Conservation (phyloP, 1,284 basidiomycete species). For the Testicularia cyperi region DNA sequence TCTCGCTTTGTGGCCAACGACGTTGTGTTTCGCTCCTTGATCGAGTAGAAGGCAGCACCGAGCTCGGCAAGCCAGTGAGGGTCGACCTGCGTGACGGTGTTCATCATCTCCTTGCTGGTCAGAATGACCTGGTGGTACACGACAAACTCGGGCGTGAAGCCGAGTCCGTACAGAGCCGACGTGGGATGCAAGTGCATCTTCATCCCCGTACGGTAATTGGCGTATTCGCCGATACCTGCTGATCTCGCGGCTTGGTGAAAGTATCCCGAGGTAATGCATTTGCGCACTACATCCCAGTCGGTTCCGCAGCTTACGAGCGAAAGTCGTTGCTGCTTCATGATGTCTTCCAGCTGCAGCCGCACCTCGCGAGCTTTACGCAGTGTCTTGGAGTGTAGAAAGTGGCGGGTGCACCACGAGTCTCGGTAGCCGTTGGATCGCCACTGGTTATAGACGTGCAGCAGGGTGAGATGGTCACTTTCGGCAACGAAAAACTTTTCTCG, state of each 20-base stretch:
- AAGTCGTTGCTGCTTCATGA: conserved; percentile 98
- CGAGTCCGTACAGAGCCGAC: conserved; percentile 90
- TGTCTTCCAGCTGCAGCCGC: conserved; percentile 92
- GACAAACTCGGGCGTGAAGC: conserved; percentile 93
- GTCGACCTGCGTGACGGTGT: conserved; percentile 58
- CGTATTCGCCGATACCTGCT: conserved; percentile 98
- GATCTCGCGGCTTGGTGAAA: conserved; percentile 98
- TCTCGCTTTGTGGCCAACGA: conserved; percentile 67
- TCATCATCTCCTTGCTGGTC: conserved; percentile 50
- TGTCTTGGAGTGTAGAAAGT: conserved; percentile 95
- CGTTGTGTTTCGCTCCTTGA: conserved; percentile 76
- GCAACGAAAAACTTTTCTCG: conserved; percentile 98
- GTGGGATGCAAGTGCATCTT: conserved; percentile 89
- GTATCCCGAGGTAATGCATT: conserved; percentile 96
- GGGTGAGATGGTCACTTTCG: conserved; percentile 92
- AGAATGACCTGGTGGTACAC: conserved; percentile 80
- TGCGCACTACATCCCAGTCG: conserved; percentile 93
- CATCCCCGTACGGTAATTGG: conserved; percentile 90
- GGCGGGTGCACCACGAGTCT: conserved; percentile 89
- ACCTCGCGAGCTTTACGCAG: conserved; percentile 94
- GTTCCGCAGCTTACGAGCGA: conserved; percentile 83
- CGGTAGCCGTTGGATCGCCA: conserved; percentile 91
- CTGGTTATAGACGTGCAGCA: conserved; percentile 94
- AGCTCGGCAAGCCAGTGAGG: conserved; percentile 60
- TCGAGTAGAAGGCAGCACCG: conserved; percentile 87